Base-by-base conservation (phyloP, 257 asterid species). In the Buddleja alternifolia region DNA sequence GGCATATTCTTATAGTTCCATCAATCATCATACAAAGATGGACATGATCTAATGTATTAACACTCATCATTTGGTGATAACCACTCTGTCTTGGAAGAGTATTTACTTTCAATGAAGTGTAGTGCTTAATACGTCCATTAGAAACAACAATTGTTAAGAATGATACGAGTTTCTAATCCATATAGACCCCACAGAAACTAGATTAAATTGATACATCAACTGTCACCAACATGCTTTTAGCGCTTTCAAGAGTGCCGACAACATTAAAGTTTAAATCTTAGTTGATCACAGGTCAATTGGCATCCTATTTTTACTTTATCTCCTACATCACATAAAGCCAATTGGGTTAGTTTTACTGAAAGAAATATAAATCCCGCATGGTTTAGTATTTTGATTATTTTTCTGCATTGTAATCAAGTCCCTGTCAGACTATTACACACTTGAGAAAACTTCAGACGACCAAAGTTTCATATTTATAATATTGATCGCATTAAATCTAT, bases 151-250 rank as follows among this genome's bases (percentile, higher is more conserved):
- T n/a, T 60, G 67, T 37, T 64, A n/a, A 16, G 48, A 14, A 39
- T 41, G 41, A 20, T 44, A 10, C 21, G 36, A 50, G 48, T 12
- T 48, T 64, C 41, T 40, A 60, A 41, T 15, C 60, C 55, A 53
- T 12, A 12, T 8, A 52, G 21, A 42, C 46, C 42, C 37, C 56
- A 42, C 10, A 32, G 47, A 34, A 57, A 65, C 21, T 60, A 20
- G 29, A 46, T 55, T 10, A 23, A 66, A 53, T 21, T 23, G 54
- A 75, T 21, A 20, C 57, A 47, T 69, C 55, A 60, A 74, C 23
- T 19, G 34, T 50, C 47, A 57, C 34, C 57, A 2, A 41, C 6
- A 36, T 48, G 48, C 15, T 64, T 23, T 29, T 8, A 32, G 32
- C 29, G 42, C 52, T 69, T 47, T 17, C 21, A 17, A n/a, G 21